Evolutionary conservation across 768 basidiomycete species (phyloP), one percentile per base, ranked within the genome.

Genomic region (Austroboletus eburneus): DNA sequence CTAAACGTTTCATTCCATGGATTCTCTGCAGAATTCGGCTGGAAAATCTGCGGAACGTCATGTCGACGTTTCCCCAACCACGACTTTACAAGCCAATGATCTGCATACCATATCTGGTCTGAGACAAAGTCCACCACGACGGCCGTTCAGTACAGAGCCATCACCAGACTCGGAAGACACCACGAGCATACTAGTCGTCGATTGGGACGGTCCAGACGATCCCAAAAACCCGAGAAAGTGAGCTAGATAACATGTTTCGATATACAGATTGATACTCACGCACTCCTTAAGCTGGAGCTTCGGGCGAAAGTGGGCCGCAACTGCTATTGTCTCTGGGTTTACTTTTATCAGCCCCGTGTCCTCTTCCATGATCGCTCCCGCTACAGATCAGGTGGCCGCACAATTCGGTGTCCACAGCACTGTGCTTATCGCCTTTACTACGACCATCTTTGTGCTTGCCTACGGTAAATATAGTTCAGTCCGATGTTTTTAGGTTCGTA

Each of bases 281-380:
- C 2, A 1, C n/a, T 5, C 18, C 35, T 9, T 45, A 81, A 62
- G 85, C 57, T 85, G 85, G 84, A 57, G 70, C 4, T 74, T 69
- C 43, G 69, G 59, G 23, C 68, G 67, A 54, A 87, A 83, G 71
- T 85, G 83, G 85, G 75, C 71, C 0, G 79, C 78, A 0, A 84
- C 81, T 0, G 52, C 74, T n/a, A 72, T 85, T 23, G 78, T 85
- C 0, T 85, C 85, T 0, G 69, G 72, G 0, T 87, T 84, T 58
- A 82, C 85, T 0, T 83, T 86, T 57, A 83, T 86, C 29, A 72
- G 71, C 7, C 83, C 85, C 0, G 70, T 88, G 1, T 80, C 85
- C 0, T 90, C 87, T 4, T 78, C 85, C 4, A 87, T 87, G 80
- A 69, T 87, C 2, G 81, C 87, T 0, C 86, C 86, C 0, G 86